These are phyloP conservation scores for Austroboletus sp. DNA, from an alignment of 1,284 basidiomycete genomes.

Conservation along the genomic window DNA sequence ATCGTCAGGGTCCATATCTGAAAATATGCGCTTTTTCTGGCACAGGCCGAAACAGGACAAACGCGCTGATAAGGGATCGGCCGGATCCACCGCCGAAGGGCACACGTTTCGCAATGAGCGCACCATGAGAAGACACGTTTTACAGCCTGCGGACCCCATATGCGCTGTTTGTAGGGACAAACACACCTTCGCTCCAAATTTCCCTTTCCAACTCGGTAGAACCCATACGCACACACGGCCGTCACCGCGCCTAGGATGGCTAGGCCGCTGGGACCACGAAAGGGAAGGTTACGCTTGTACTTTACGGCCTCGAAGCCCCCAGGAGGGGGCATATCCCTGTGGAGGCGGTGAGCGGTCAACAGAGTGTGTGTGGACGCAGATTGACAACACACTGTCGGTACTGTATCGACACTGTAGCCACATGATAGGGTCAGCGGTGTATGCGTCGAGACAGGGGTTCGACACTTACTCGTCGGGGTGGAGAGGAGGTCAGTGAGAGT, in stretches of 20 bases:
- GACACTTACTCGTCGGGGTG: conserved; percentile 18
- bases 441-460: not conserved
- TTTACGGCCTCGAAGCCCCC: conserved; percentile 91
- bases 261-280: conserved; percentile 84
- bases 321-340: conserved; percentile 90
- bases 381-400: conserved; percentile 55
- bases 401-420: conserved; percentile 50
- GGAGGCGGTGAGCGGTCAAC: conserved; percentile 17
- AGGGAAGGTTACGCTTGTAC: conserved; percentile 94
- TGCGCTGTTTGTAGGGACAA: conserved; percentile 24
- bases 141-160: conserved; percentile 51
- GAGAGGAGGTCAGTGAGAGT: conserved; percentile 2
- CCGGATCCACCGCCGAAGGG: conserved; percentile 50
- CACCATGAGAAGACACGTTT: conserved; percentile 49
- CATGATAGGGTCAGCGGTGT: not conserved
- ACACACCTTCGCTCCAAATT: conserved; percentile 89
- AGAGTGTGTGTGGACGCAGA: not conserved
- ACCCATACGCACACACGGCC: conserved; percentile 84
- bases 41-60: conserved; percentile 33
- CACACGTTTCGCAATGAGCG: conserved; percentile 31
- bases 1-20: conserved; percentile 36
- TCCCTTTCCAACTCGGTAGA: conserved; percentile 85
- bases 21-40: conserved; percentile 34
- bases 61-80: conserved; percentile 47
- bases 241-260: conserved; percentile 82